Base-by-base conservation (phyloP, 495 filamentous ascomycete genomes). In the Daldinia loculata region DNA sequence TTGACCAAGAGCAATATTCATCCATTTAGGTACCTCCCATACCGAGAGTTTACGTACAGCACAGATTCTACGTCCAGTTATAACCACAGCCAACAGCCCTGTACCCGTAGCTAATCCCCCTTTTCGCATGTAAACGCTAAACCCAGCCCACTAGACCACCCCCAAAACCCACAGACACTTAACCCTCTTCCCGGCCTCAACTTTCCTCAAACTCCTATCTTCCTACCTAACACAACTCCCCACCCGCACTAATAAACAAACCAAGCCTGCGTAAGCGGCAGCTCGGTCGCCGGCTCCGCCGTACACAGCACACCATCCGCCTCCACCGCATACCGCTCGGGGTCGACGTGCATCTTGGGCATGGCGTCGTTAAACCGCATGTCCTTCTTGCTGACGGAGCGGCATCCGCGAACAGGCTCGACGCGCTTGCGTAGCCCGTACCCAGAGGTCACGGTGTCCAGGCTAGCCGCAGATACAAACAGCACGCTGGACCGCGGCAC, bases 291-390 rank as follows among this genome's bases (percentile, higher is more conserved):
- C 19, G 95, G 93, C 79, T 91, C 93, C 0, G 93, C 93, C 22
- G 82, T 86, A 76, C 92, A 95, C 22, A 89, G 79, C 78, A 84
- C 78, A 0, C 92, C 94, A 79, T 99, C 94, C 7, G 95, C 95
- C 82, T 95, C 90, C 43, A 99, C 95, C 34, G 83, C 86, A 80
- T 97, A 99, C 72, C 86, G 88, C 83, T 98, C 95, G 9, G 95
- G 93, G 74, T 99, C 94, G 43, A 99, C 95, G 77, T 85, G 90
- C 93, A 98, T 98, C 81, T 85, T 89, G 17, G 95, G 95, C 90
- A 90, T 94, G 19, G 80, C 78, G 74, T 94, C 90, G 79, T 99
- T 99, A 79, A 87, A 93, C 79, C 94, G 95, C 95, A 99, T 98
- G 76, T 98, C 92, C 75, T 83, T 86, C 86, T 99, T 99, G 17